phyloP scores from a whole-genome alignment of 2,329 filamentous ascomycete species.

The Malbranchea zuffiana region DNA sequence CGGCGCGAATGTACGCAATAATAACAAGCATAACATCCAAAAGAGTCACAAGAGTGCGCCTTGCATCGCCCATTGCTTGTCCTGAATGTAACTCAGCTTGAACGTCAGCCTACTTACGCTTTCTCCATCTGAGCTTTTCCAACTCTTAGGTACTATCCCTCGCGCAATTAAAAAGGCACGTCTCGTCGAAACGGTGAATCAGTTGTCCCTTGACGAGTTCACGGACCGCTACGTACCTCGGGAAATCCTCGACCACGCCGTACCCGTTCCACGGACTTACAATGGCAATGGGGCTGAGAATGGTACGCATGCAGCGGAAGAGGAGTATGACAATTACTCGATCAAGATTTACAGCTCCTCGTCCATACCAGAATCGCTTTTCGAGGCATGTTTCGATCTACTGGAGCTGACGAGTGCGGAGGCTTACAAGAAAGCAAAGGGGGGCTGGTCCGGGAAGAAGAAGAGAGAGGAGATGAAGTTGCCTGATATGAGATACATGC shows the following conservation, averaged over 20 bases:
- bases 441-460: constrained; percentile 44
- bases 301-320: neutral
- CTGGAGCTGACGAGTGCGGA: constrained; percentile 44
- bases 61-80: too few species aligned
- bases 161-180: neutral
- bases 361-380: constrained; percentile 30
- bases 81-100: too few species aligned
- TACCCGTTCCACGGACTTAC: constrained; percentile 4
- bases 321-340: constrained; percentile 11
- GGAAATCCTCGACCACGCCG: constrained; percentile 11
- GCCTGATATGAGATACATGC: constrained; percentile 48
- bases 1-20: too few species aligned
- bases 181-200: constrained; percentile 35
- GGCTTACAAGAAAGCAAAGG: constrained; percentile 42
- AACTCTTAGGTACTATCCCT: too few species aligned
- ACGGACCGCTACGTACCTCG: constrained; percentile 24
- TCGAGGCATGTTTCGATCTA: constrained; percentile 43
- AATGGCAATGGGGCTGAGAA: constrained; percentile 2
- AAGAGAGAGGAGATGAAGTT: constrained; percentile 50
- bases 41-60: too few species aligned
- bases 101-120: too few species aligned
- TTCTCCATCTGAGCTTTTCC: too few species aligned
- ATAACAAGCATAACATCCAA: too few species aligned
- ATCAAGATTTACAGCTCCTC: constrained; percentile 26
- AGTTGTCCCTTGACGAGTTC: constrained; percentile 31